phyloP scores from a whole-genome alignment of 2,329 filamentous ascomycete genomes.

The Aspergillus brasiliensis region DNA sequence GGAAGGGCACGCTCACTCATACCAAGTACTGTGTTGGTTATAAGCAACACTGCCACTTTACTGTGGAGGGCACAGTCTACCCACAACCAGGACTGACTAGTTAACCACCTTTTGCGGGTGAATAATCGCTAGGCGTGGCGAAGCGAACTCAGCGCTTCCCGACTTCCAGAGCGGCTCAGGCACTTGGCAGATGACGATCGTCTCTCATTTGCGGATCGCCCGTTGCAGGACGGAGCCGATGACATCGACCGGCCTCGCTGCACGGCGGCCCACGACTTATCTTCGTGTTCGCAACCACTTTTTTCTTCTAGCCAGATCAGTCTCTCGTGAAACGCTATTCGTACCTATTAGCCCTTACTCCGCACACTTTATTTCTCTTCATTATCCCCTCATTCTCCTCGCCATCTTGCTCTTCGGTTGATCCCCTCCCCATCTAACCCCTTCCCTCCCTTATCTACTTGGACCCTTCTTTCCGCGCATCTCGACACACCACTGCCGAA shows the following conservation, averaged over 20 bases:
- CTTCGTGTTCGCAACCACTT: constrained; percentile 23
- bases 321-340: not conserved
- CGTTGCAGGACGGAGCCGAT: constrained; percentile 30
- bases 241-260: constrained; percentile 37
- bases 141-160: not conserved
- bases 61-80: not conserved
- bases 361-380: not conserved
- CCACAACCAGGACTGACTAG: not conserved
- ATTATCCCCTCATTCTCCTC: not conserved
- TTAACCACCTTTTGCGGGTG: not conserved
- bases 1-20: not conserved
- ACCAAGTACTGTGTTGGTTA: not conserved
- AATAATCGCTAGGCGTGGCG: not conserved
- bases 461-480: constrained; percentile 12
- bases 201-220: constrained; percentile 52
- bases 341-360: not conserved
- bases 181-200: constrained; percentile 55
- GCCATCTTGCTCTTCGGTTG: not conserved
- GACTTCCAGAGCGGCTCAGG: constrained; percentile 14
- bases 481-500: constrained; percentile 8
- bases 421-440: constrained; percentile 7
- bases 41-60: not conserved
- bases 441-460: constrained; percentile 26
- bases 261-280: constrained; percentile 29
- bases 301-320: constrained; percentile 9